Base-by-base conservation (phyloP, 345 rosid species). In the Salix arbutifolia region DNA sequence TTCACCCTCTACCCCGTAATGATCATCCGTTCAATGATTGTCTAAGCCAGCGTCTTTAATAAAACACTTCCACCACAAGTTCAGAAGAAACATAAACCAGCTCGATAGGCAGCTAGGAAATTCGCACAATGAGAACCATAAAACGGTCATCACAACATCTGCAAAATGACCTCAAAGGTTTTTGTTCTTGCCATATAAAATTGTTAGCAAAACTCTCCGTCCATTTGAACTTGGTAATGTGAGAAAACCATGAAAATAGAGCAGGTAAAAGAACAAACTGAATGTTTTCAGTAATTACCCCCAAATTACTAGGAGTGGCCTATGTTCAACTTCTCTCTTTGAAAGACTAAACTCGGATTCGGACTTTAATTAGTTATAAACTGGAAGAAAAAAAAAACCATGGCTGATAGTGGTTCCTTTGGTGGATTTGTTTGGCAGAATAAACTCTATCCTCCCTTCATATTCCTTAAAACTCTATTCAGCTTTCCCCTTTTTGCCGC, bases 401-500 rank as follows among this genome's bases (percentile, higher is more conserved):
- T 3, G 11, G 62, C 10, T 19, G 26, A 6, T 4, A 5, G 61
- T 21, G 61, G 61, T 53, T 21, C 60, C 6, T 56, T n/a, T n/a
- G 26, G 26, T 56, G 62, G 13, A 56, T n/a, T 9, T 23, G 23
- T 56, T 56, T n/a, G 62, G 23, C 68, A 19, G 18, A 76, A 53
- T 50, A 64, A 65, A n/a, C 53, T 14, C 42, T 40, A 40, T 4
- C 23, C 4, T 70, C 19, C 21, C 58, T 50, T 35, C 31, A 31
- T 33, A 46, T 21, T 75, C 53, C 38, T 16, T 4, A 46, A 79
- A 50, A 48, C 33, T 38, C 72, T 79, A 78, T 67, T 89, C 79
- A 23, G 72, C 77, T 77, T 77, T 83, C 77, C 62, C 62, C 23
- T 23, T 58, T 58, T 23, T 77, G 64, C 86, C 83, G 70, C 76